phyloP scores from a whole-genome alignment of 441 rosid genomes.

The Corymbia citriodora region DNA sequence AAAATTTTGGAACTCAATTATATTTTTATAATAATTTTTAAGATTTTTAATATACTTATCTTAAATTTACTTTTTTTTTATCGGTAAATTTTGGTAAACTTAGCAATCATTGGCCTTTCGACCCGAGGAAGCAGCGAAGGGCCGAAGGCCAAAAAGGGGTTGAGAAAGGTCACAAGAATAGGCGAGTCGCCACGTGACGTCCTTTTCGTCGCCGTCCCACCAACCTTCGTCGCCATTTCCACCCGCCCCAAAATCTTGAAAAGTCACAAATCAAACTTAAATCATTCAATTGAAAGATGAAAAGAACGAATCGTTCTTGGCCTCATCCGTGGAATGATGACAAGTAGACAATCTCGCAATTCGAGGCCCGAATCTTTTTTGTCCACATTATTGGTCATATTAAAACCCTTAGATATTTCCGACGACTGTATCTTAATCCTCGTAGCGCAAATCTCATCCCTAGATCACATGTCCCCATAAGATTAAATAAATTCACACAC shows the following conservation, averaged over 20 bases:
- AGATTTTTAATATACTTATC: fast-evolving
- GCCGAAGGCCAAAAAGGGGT: not conserved
- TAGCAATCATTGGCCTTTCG: fast-evolving
- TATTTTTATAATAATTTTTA: no score
- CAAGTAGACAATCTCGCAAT: not conserved
- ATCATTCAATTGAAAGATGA: fast-evolving
- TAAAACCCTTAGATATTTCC: not conserved
- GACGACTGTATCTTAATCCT: fast-evolving
- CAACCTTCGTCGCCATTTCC: not conserved
- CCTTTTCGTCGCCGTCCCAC: not conserved
- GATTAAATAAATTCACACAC: not conserved
- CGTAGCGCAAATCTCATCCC: not conserved
- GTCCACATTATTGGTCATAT: not conserved
- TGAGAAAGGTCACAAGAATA: not conserved
- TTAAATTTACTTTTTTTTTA: no score
- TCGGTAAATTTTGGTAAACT: no score
- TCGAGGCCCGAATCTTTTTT: not conserved
- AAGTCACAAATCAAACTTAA: not conserved
- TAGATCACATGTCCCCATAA: fast-evolving
- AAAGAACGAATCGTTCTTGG: not conserved
- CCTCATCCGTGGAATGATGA: fast-evolving
- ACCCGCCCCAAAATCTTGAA: not conserved
- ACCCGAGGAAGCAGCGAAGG: not conserved
- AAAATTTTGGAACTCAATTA: no score
- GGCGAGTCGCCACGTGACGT: not conserved